Conservation (phyloP, 2,329 filamentous ascomycete genomes). For the Chaetomiaceae sp. region DNA sequence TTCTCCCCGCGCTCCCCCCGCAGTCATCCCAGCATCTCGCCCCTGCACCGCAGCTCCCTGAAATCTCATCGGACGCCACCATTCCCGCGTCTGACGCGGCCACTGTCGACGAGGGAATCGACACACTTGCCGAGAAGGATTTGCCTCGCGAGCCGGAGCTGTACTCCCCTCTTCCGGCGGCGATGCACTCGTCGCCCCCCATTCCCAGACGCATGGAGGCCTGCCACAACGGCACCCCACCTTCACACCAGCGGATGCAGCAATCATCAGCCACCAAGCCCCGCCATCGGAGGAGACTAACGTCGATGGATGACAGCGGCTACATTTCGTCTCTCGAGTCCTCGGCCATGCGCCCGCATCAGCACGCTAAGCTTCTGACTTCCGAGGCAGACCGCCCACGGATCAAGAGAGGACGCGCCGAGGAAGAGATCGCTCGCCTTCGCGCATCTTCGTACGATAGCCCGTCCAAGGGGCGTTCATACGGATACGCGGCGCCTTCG, state of each 20-base stretch:
- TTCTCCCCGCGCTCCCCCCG: conserved; percentile 39
- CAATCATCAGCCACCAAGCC: conserved; percentile 54
- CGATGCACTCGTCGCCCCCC: conserved; percentile 89
- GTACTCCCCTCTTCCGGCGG: conserved; percentile 65
- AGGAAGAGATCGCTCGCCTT: conserved; percentile 91
- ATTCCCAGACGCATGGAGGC: conserved; percentile 56
- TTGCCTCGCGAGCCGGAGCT: conserved; percentile 45
- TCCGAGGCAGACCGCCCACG: conserved; percentile 77
- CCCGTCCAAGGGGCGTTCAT: conserved; percentile 65
- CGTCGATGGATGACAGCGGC: conserved; percentile 83
- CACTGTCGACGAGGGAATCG: conserved; percentile 49
- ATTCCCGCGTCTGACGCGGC: conserved; percentile 66
- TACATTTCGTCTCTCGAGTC: conserved; percentile 97
- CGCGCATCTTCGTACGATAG: conserved; percentile 91
- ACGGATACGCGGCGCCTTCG: conserved; percentile 50
- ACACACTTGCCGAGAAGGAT: conserved; percentile 40
- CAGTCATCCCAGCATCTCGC: conserved; percentile 24
- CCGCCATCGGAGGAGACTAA: conserved; percentile 71
- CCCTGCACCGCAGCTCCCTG: conserved; percentile 34
- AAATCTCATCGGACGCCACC: conserved; percentile 73
- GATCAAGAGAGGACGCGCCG: conserved; percentile 84
- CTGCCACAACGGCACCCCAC: conserved; percentile 70
- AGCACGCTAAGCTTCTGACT: conserved; percentile 60
- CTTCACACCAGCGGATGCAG: conserved; percentile 58
- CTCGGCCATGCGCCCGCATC: conserved; percentile 71